Evolutionary conservation across 2,329 filamentous ascomycete species (phyloP), one percentile per base, ranked within the genome.

Genomic region (Huntiella moniliformis): DNA sequence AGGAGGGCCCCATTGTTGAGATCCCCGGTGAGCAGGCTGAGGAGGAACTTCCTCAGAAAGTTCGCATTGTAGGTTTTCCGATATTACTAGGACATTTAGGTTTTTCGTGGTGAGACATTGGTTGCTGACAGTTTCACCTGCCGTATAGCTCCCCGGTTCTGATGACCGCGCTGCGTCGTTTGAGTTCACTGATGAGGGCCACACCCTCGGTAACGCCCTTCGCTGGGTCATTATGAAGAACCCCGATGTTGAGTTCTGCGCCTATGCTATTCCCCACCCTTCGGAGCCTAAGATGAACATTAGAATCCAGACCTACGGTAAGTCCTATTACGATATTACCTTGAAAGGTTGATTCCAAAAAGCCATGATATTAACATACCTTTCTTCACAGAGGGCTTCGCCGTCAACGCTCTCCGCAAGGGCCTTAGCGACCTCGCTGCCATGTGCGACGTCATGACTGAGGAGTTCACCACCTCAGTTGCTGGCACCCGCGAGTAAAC

Each of bases 191-290:
- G 79, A 84, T 39, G 91, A 98, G 65, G 86, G 92, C 38, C 91
- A 98, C 63, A 98, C 91, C 0, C 68, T 98, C 44, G 91, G 91
- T 22, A 98, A 98, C 62, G 85, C 87, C 7, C 65, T 98, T 55
- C 74, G 91, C 57, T 96, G 87, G 60, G 81, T 95, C 52, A 92
- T 98, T 56, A 95, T 94, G 83, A 96, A 96, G 66, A 98, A 98
- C 61, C 88, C 91, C 28, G 77, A 91, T 52, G 91, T 98, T 50
- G 91, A 98, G 61, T 95, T 98, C 64, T 96, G 91, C 63, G 91
- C 88, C 51, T 98, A 98, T 63, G 84, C 88, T 5, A 96, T 98
- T 51, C 91, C 91, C 28, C 91, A 98, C 63, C 91, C 91, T 43
- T 93, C 87, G 35, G 91, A 98, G 63, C 68, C 79, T 36, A 91